These are phyloP conservation scores for Lonicera japonica DNA, from an alignment of 129 eudicot species.

Conservation along the genomic window DNA sequence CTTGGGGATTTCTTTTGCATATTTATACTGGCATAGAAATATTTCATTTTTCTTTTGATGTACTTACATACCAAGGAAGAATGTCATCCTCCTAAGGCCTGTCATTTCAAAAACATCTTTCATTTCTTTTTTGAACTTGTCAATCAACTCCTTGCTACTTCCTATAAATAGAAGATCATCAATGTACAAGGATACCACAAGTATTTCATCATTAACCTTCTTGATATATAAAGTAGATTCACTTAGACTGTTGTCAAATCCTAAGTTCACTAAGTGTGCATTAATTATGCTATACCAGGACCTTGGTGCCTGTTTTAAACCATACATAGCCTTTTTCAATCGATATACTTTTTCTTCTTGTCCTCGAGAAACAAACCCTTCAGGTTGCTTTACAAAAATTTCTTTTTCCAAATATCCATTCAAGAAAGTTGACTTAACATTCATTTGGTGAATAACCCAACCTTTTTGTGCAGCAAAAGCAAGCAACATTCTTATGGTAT, in stretches of 20 bases:
- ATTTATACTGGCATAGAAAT: not conserved
- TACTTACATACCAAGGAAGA: not conserved
- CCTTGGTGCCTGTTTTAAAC: slow-evolving; percentile 11
- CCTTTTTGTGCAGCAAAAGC: slow-evolving; percentile 3
- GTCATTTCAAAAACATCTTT: not conserved
- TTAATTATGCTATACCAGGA: slow-evolving; percentile 5
- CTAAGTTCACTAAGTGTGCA: not conserved
- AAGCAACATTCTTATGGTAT: not conserved
- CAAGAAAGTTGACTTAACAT: no score
- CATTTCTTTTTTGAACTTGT: not conserved
- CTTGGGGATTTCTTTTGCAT: slow-evolving; percentile 3
- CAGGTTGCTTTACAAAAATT: no score
- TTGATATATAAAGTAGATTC: not conserved
- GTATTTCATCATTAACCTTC: no score
- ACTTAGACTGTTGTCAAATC: not conserved
- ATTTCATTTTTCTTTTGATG: not conserved
- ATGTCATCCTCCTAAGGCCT: not conserved
- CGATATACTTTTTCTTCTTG: slow-evolving; percentile 2
- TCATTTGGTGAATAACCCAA: no score
- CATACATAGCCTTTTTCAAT: slow-evolving; percentile 8
- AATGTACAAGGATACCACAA: not conserved
- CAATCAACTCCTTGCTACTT: not conserved
- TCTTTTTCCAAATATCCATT: no score
- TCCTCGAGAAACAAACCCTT: no score
- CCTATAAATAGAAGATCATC: not conserved